Percentiles rank a stretch among this genome's conserved stretches.
These are phyloP conservation scores for Ganoderma meredithae DNA, from an alignment of 1,284 basidiomycete genomes.

Conservation along the genomic window DNA sequence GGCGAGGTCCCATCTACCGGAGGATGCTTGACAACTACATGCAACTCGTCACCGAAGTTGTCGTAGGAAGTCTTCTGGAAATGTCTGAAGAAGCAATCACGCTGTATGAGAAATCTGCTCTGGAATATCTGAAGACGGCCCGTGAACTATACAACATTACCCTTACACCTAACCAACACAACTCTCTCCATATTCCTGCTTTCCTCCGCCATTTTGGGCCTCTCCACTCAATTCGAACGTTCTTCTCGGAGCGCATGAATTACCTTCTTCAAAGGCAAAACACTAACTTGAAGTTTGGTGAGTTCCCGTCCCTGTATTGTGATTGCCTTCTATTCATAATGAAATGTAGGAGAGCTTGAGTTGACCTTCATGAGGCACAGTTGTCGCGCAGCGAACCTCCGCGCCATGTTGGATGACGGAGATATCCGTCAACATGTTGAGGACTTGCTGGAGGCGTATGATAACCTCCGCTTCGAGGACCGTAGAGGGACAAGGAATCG, in stretches of 20 bases:
- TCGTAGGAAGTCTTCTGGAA: conserved; percentile 36
- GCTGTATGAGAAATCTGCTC: conserved; percentile 33
- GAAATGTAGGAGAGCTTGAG: not conserved
- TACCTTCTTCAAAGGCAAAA: conserved; percentile 43
- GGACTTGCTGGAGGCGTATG: not conserved
- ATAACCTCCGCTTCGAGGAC: not conserved
- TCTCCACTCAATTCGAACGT: conserved; percentile 44
- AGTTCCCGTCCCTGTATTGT: not conserved
- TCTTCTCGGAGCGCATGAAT: conserved; percentile 45
- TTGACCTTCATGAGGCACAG: not conserved
- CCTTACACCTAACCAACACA: conserved; percentile 44
- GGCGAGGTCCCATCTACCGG: conserved; percentile 16
- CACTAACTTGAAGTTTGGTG: conserved; percentile 39
- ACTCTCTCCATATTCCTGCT: conserved; percentile 43
- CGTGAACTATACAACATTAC: conserved; percentile 37
- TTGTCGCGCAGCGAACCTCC: not conserved
- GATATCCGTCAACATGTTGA: not conserved
- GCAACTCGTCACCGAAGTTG: conserved; percentile 41
- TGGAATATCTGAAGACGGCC: conserved; percentile 35
- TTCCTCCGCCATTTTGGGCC: conserved; percentile 45
- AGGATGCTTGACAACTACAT: conserved; percentile 42
- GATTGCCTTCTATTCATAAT: too few species aligned
- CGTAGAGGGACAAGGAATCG: not conserved
- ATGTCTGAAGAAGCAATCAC: conserved; percentile 34
- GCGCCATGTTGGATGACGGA: not conserved